Evolutionary conservation across 345 rosid species (phyloP).

Genomic region (Sapria himalayana): DNA sequence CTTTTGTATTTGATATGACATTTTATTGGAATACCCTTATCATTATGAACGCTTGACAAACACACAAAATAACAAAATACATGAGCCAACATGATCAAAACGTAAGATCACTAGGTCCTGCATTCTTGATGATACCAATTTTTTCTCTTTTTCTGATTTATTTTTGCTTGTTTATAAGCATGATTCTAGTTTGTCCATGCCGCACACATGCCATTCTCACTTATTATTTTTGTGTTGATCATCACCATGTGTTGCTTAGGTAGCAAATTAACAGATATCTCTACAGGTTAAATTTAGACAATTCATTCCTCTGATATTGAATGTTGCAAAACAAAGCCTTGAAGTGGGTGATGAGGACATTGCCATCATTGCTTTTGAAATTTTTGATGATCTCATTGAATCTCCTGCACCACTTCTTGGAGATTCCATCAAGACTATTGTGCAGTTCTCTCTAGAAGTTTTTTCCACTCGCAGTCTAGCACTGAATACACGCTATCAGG

Average conservation of each 20-base stretch:
- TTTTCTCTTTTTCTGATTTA: too few relatives aligned
- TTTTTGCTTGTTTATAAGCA: too few relatives aligned
- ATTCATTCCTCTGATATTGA: conserved; percentile 90
- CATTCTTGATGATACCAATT: too few relatives aligned
- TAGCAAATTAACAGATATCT: neutral
- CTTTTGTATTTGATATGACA: too few relatives aligned
- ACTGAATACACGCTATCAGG: conserved; percentile 88
- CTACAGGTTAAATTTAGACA: conserved; percentile 84
- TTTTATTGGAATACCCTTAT: too few relatives aligned
- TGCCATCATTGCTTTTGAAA: conserved; percentile 92
- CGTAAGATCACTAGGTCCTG: too few relatives aligned
- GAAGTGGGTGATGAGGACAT: conserved; percentile 93
- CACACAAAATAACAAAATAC: too few relatives aligned
- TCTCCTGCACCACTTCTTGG: conserved; percentile 99
- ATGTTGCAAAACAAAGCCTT: conserved; percentile 79
- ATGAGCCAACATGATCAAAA: too few relatives aligned
- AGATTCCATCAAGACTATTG: conserved; percentile 82
- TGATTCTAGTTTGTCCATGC: too few relatives aligned
- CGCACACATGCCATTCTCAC: too few relatives aligned
- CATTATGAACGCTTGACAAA: too few relatives aligned
- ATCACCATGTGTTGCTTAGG: conserved; percentile 2
- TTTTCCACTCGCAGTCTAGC: conserved; percentile 72
- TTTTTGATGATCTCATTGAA: conserved; percentile 94
- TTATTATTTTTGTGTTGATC: neutral
- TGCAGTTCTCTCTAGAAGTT: conserved; percentile 94